Evolutionary conservation across 176 grass and related monocot species (phyloP), one percentile per base, ranked within the genome.

Genomic region (Musa troglodytarum): DNA sequence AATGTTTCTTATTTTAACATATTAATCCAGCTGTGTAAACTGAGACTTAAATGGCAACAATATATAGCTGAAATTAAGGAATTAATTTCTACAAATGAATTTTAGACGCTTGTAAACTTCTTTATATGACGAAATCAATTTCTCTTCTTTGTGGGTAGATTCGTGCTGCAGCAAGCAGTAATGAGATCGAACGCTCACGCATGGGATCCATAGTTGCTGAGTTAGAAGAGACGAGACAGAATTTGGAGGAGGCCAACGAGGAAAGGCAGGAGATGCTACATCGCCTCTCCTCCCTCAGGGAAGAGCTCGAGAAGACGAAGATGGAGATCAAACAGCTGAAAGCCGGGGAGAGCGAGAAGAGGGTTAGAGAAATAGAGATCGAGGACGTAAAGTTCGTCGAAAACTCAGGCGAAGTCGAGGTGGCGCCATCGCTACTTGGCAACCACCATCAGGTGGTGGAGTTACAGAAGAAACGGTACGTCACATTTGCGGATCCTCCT

Each of bases 401-500:
- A 64, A 77, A 54, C n/a, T 58, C 71, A 3, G 58, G 73, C 9
- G 75, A 69, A 11, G 63, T 78, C 16, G 67, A 70, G 11, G 69
- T 62, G 24, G 75, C 74, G 68, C 65, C 65, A 69, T n/a, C 52
- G 49, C 78, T 68, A 72, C 43, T 20, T 16, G 59, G 8, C 0
- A 49, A 11, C 13, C 73, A 43, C 11, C 70, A 53, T 0, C 29
- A 68, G 1, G 71, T 54, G 0, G 55, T 56, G 9, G 95, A 98
- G 74, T 76, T 89, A 11, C 95, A 98, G 76, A 98, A 91, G 88
- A 93, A 89, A 81, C 78, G 95, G 64, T 91, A 92, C 63, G 95
- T 98, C 65, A 91, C 88, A 13, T 98, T 98, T 50, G 90, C 95
- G 1, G 82, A 90, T 71, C 86, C 88, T 16, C 88, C 94, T 10